A percentile compares a stretch with the other conserved stretches of the same genome.
Conservation (phyloP, 2,329 filamentous ascomycete genomes). For the Botrytis paeoniae region DNA sequence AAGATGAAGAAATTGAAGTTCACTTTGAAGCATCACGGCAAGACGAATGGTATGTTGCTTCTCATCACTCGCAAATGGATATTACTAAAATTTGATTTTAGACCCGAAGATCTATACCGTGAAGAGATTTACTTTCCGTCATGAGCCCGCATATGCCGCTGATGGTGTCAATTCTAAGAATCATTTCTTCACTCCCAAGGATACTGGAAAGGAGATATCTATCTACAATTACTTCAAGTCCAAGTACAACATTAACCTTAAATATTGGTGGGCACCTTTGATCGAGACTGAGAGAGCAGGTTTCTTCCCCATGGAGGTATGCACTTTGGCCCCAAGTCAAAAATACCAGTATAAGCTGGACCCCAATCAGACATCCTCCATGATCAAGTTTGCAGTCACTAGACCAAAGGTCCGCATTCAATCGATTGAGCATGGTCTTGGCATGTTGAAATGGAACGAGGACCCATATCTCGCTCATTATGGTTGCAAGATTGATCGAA, state of each 20-base stretch:
- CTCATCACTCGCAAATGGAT: background rate
- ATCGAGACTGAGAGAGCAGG: constrained; percentile 55
- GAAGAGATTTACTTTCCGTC: constrained; percentile 47
- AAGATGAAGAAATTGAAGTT: constrained; percentile 56
- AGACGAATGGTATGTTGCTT: constrained; percentile 37
- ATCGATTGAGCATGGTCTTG: constrained; percentile 67
- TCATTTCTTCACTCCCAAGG: constrained; percentile 52
- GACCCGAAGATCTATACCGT: constrained; percentile 52
- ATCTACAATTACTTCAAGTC: constrained; percentile 55
- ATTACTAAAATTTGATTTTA: constrained; percentile 17
- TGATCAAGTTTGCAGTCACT: constrained; percentile 93
- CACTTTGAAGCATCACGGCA: constrained; percentile 52
- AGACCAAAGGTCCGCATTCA: constrained; percentile 64
- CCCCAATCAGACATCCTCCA: constrained; percentile 61
- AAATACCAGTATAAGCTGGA: constrained; percentile 62
- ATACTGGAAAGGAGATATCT: constrained; percentile 42
- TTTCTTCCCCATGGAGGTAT: constrained; percentile 61
- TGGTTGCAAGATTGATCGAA: constrained; percentile 64
- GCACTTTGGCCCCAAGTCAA: constrained; percentile 52
- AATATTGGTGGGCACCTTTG: constrained; percentile 51
- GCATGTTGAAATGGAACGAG: constrained; percentile 61
- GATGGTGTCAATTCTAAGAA: constrained; percentile 50
- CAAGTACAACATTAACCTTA: constrained; percentile 53
- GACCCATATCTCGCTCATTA: constrained; percentile 73
- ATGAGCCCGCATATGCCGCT: constrained; percentile 39